These are phyloP conservation scores for Triangularia verruculosa DNA, from an alignment of 2,329 filamentous ascomycete species.

Conservation along the genomic window DNA sequence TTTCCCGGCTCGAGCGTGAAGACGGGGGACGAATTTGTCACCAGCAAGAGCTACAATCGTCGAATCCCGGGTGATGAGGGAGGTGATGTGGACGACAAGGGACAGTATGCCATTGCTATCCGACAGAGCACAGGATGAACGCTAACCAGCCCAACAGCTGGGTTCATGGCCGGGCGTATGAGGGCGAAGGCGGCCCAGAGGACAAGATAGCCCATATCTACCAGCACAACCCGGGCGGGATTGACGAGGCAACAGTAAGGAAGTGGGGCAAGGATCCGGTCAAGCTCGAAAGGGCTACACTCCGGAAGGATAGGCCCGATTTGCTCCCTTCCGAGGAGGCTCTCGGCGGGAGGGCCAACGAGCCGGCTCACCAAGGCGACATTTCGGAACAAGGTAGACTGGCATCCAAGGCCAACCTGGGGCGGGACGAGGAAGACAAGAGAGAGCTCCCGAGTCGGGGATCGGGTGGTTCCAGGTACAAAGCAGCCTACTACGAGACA, in stretches of 20 bases:
- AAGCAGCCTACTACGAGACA: slow-evolving; percentile 41
- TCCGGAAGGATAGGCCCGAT: slow-evolving; percentile 9
- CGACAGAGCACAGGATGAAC: background rate
- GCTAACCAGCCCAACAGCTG: slow-evolving; percentile 33
- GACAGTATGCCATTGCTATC: slow-evolving; percentile 37
- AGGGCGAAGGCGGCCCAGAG: slow-evolving; percentile 42
- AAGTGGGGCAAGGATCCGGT: slow-evolving; percentile 14
- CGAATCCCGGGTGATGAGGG: slow-evolving; percentile 46
- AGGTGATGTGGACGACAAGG: slow-evolving; percentile 42
- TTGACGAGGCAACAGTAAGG: slow-evolving; percentile 18
- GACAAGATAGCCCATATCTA: slow-evolving; percentile 35
- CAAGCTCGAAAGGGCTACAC: slow-evolving; percentile 1
- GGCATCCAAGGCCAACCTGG: slow-evolving; percentile 40
- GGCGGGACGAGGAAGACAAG: slow-evolving; percentile 28
- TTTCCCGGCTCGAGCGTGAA: slow-evolving; percentile 42
- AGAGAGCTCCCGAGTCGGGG: slow-evolving; percentile 28
- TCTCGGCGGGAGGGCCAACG: slow-evolving; percentile 22
- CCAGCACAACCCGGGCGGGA: slow-evolving; percentile 15
- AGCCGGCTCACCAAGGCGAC: slow-evolving; percentile 24
- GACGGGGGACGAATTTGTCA: slow-evolving; percentile 41
- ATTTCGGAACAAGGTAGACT: slow-evolving; percentile 36
- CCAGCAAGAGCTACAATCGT: slow-evolving; percentile 45
- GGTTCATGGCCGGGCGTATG: slow-evolving; percentile 43
- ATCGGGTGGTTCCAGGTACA: slow-evolving; percentile 37
- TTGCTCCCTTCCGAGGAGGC: slow-evolving; percentile 22